Evolutionary conservation across 257 asterid genomes (phyloP), one percentile per base, ranked within the genome.

Genomic region (Solanum peruvianum): DNA sequence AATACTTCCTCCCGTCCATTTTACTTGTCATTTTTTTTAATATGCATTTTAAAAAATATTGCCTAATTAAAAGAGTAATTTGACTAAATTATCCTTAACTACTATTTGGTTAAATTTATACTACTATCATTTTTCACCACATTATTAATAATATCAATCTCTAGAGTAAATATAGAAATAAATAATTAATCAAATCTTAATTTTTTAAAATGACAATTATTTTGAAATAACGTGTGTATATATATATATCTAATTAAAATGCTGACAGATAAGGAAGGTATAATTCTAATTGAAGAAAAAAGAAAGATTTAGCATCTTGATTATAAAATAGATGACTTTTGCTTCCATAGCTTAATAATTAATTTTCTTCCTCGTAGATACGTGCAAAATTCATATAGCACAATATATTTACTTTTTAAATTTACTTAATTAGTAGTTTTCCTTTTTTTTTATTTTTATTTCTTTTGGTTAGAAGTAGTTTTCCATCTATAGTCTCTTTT

Each of bases 21-120:
- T 3, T 56, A 52, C 0, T 52, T 52, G n/a, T 18, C n/a, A 52
- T 52, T 15, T 52, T 52, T 0, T 0, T 2, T 0, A 20, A 1
- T 56, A 56, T 4, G 3, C 64, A 4, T 56, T 56, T 2, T 56
- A 1, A 18, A 56, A 56, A 7, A 18, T 18, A 56, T 23, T 18
- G 1, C 7, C 7, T 37, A 5, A 6, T 37, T 1, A 37, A 37
- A 42, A 7, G 2, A 21, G 15, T 23, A 9, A 60, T 58, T 23
- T 60, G 69, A 60, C 14, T 23, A 60, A 23, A 60, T 10, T 21
- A 60, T 60, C 29, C 29, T 60, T 23, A 11, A 9, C 23, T 23
- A 23, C 3, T 60, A 13, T 60, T 60, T 23, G 29, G 6, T 60
- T 60, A 9, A 60, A 60, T 23, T 23, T 9, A 60, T 1, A 60